Evolutionary conservation across 805 yeast genomes (phyloP), one percentile per base, ranked within the genome.

Genomic region (Lipomyces sp.): DNA sequence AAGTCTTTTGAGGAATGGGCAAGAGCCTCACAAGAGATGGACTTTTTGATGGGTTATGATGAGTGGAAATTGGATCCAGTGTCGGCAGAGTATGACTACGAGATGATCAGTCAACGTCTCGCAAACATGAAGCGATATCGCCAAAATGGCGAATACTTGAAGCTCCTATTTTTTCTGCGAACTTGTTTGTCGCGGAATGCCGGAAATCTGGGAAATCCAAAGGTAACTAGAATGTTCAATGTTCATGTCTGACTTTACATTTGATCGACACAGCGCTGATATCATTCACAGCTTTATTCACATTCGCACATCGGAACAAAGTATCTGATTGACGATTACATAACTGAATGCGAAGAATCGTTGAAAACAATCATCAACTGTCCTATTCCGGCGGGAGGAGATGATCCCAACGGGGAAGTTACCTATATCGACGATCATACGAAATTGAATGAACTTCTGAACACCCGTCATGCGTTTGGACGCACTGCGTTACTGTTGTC

Each of bases 401-500:
- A 42, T 61, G 23, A 31, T 58, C 60, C n/a, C 55, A 61, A 2
- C 44, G 44, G 54, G 61, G 51, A 55, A 49, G 10, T 16, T 2
- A 31, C 38, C 16, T 45, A 53, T 10, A 52, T 86, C 28, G 91
- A 85, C 64, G 89, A 83, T 53, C 67, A 79, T 11, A 82, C 85
- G 61, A 73, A 86, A 14, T 70, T 91, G 49, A 86, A 86, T 1
- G 86, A 86, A 77, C 71, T 91, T 31, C 79, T 85, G 35, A 95
- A 91, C 64, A 86, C 97, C 0, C 75, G 96, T 53, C 86, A 86
- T 66, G 88, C 90, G 62, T 86, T 86, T 45, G 99, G 99, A 0
- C 75, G 96, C 48, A 90, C 98, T 0, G 98, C 98, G 0, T 71
- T 93, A 24, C 88, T 95, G n/a, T 75, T 93, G 47, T 84, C 95